These are phyloP conservation scores for Paraphaeosphaeria minitans DNA, from an alignment of 2,329 filamentous ascomycete species.

Conservation along the genomic window DNA sequence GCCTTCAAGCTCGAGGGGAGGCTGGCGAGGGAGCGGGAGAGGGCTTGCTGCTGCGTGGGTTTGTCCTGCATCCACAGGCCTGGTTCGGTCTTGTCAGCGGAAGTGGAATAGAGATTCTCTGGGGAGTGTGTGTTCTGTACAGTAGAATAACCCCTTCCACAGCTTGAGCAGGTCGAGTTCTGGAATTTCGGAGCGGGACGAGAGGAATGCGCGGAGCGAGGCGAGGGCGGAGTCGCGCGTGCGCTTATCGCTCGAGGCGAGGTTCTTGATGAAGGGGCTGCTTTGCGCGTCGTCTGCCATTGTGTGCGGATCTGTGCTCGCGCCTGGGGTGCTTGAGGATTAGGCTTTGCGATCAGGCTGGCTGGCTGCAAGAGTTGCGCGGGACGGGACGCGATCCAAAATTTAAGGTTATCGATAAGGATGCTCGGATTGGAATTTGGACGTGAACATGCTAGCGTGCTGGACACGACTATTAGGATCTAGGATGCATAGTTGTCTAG, in stretches of 20 bases:
- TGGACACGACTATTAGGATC: not conserved
- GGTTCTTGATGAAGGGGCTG: slow-evolving; percentile 77
- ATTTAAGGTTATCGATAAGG: slow-evolving; percentile 38
- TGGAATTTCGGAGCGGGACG: slow-evolving; percentile 64
- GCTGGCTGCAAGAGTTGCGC: not conserved
- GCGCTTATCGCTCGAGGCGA: slow-evolving; percentile 82
- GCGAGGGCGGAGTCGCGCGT: slow-evolving; percentile 77
- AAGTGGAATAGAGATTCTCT: not conserved
- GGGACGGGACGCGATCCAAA: slow-evolving; percentile 13
- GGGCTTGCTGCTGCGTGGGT: slow-evolving; percentile 81
- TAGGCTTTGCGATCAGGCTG: slow-evolving; percentile 6
- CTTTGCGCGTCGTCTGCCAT: slow-evolving; percentile 52
- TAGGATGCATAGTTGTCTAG: no score
- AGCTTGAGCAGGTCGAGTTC: slow-evolving; percentile 80
- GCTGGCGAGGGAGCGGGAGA: slow-evolving; percentile 76
- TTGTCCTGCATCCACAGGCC: slow-evolving; percentile 94
- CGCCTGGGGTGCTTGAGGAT: slow-evolving; percentile 7
- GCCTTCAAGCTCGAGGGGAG: slow-evolving; percentile 66
- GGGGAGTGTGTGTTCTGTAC: slow-evolving; percentile 47
- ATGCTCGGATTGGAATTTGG: not conserved
- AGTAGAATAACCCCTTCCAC: slow-evolving; percentile 94
- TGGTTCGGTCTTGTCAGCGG: slow-evolving; percentile 21
- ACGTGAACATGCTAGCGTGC: not conserved
- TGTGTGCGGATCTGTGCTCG: not conserved
- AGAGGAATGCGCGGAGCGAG: slow-evolving; percentile 79